A percentile compares a stretch with the other conserved stretches of the same genome.
Conservation (phyloP, 2,329 filamentous ascomycete species). For the Phialophora chinensis region DNA sequence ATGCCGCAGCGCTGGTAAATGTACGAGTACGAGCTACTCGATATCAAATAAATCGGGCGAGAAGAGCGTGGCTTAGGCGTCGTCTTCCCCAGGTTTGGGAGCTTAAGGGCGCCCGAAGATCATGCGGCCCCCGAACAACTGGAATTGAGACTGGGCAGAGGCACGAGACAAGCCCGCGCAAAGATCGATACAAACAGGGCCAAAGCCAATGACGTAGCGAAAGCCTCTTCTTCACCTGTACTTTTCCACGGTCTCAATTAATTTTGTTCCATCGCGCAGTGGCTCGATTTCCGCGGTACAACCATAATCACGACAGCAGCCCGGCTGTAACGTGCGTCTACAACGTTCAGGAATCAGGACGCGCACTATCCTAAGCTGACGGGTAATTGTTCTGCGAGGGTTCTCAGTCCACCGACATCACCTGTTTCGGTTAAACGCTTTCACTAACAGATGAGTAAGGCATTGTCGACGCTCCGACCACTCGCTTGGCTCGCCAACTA, state of each 20-base stretch:
- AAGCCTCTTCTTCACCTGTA: too few relatives aligned
- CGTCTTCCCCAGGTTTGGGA: neutral
- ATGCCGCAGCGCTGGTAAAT: neutral
- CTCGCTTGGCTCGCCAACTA: neutral
- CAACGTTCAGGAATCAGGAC: slow-evolving; percentile 1
- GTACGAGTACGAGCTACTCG: neutral
- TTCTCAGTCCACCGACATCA: neutral
- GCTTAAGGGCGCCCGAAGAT: neutral
- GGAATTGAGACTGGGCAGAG: neutral
- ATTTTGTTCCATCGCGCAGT: neutral
- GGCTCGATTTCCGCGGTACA: neutral
- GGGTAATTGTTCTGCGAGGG: slow-evolving; percentile 19
- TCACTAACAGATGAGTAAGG: neutral
- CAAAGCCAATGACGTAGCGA: neutral
- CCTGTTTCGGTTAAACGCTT: slow-evolving; percentile 12
- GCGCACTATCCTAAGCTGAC: slow-evolving; percentile 4
- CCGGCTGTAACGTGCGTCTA: slow-evolving; percentile 14
- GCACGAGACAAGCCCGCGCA: neutral
- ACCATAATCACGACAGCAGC: neutral
- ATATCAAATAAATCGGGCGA: neutral
- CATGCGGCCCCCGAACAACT: neutral
- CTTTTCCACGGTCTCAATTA: neutral
- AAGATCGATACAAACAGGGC: neutral
- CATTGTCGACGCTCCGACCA: neutral
- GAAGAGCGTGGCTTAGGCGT: neutral